Base-by-base conservation (phyloP, 805 yeast species). In the Teunomyces aglyptinius region DNA sequence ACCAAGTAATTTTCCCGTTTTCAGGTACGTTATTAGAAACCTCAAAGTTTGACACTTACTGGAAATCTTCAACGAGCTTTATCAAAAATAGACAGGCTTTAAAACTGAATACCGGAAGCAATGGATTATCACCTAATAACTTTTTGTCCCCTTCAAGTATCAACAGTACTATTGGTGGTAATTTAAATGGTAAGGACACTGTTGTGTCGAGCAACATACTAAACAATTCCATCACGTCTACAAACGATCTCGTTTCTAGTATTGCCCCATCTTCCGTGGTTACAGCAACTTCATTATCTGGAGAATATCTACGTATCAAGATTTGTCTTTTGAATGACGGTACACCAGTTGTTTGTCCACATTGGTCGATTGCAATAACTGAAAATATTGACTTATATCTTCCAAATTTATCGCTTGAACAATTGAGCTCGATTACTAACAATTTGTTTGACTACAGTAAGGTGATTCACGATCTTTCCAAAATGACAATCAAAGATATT, bases 1-100 rank as follows among this genome's bases (percentile, higher is more conserved):
- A 83, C 66, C 91, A 89, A 57, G 80, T 92, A 2, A 88, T 92
- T 43, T 83, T 83, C 62, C 97, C 99, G n/a, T 94, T 85, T 61
- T 75, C 83, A 5, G 97, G 97, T 5, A 70, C 68, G 0, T 85
- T 96, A 4, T 70, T 92, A 48, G 97, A 91, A 64, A 86, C 95
- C 36, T 84, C 96, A 8, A 89, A 89, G 68, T 90, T 87, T 61
- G 97, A 91, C 59, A 92, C 98, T 0, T 92, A 92, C 67, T 92
- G 99, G 99, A 94, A 91, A 65, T 85, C 75, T 1, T 71, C 96
- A 0, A 87, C 97, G 0, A 78, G 85, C 38, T 80, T 80, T 41
- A 67, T 66, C 13, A 65, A 65, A 45, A 60, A 58, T 43, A 57
- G 56, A 39, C 60, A 61, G 22, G 57, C 59, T 11, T 49, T 59